Evolutionary conservation across 2,329 filamentous ascomycete genomes (phyloP).

Genomic region (Neofusicoccum laricinum): DNA sequence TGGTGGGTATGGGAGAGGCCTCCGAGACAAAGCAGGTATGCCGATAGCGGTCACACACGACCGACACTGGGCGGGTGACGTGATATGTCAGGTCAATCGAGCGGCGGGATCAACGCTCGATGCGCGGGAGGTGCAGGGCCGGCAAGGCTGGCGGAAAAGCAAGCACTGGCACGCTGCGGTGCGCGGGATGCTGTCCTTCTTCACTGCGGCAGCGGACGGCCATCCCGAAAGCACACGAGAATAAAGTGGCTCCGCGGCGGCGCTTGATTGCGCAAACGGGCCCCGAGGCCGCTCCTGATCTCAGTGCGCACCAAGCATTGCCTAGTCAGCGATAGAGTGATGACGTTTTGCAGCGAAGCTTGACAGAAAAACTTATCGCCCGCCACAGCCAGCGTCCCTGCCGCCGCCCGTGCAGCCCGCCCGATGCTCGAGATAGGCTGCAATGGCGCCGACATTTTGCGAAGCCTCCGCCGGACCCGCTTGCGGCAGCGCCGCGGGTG

Average conservation of each 20-base stretch:
- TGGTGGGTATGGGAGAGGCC: constrained; percentile 12
- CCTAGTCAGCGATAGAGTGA: constrained; percentile 7
- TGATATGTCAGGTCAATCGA: constrained; percentile 18
- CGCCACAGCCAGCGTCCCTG: constrained; percentile 1
- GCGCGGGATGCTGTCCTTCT: constrained; percentile 3
- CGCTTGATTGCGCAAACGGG: constrained; percentile 9
- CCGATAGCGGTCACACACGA: constrained; percentile 22
- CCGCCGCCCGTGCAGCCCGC: neutral
- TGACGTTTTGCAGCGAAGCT: constrained; percentile 8
- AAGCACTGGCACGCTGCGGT: neutral
- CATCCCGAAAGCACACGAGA: constrained; percentile 12
- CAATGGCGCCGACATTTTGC: constrained; percentile 5
- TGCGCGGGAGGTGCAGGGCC: constrained; percentile 3
- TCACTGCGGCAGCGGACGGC: neutral
- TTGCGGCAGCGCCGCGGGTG: constrained; percentile 4
- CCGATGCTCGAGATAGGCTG: constrained; percentile 7
- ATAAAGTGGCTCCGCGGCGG: constrained; percentile 13
- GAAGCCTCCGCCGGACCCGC: constrained; percentile 11
- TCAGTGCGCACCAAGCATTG: neutral
- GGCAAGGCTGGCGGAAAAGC: neutral
- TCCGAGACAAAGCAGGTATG: constrained; percentile 26
- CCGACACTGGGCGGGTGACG: constrained; percentile 24
- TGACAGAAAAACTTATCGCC: constrained; percentile 15
- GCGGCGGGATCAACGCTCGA: constrained; percentile 13
- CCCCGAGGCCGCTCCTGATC: constrained; percentile 11